These are phyloP conservation scores for Aurinia saxatilis DNA, from an alignment of 345 rosid species.

Conservation along the genomic window DNA sequence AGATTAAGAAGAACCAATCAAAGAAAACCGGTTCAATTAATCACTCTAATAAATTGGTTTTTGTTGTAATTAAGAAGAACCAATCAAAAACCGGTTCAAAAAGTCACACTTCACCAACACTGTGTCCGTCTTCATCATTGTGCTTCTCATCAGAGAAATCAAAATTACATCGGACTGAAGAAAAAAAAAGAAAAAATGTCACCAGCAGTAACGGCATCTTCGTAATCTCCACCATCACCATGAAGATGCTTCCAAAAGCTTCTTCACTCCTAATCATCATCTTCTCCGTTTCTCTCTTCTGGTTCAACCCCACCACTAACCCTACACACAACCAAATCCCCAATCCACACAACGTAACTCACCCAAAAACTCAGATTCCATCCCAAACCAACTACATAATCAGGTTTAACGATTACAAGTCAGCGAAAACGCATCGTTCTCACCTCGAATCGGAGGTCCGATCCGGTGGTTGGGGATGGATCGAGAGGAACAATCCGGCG, in stretches of 20 bases:
- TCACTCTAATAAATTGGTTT: background rate
- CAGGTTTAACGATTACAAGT: constrained; percentile 64
- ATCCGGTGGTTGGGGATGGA: constrained; percentile 80
- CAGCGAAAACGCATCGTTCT: constrained; percentile 43
- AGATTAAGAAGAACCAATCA: background rate
- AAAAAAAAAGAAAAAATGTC: constrained; percentile 6
- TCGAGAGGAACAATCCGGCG: constrained; percentile 73
- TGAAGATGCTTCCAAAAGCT: constrained; percentile 8
- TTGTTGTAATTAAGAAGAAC: background rate
- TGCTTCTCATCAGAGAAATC: background rate
- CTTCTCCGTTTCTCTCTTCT: constrained; percentile 31
- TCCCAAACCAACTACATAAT: constrained; percentile 47
- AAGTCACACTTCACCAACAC: constrained; percentile 1
- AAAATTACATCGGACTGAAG: constrained; percentile 6
- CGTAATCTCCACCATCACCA: constrained; percentile 17
- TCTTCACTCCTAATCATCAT: constrained; percentile 8
- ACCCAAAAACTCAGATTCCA: background rate
- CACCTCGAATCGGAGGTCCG: constrained; percentile 51
- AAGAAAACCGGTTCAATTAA: background rate
- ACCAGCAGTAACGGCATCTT: constrained; percentile 7
- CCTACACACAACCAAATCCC: constrained; percentile 19
- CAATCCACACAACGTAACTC: constrained; percentile 21
- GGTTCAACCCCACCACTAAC: constrained; percentile 26
- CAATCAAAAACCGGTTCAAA: constrained; percentile 13
- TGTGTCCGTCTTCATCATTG: background rate